Evolutionary conservation across 495 filamentous ascomycete genomes (phyloP).

Genomic region (Zalerion maritima): DNA sequence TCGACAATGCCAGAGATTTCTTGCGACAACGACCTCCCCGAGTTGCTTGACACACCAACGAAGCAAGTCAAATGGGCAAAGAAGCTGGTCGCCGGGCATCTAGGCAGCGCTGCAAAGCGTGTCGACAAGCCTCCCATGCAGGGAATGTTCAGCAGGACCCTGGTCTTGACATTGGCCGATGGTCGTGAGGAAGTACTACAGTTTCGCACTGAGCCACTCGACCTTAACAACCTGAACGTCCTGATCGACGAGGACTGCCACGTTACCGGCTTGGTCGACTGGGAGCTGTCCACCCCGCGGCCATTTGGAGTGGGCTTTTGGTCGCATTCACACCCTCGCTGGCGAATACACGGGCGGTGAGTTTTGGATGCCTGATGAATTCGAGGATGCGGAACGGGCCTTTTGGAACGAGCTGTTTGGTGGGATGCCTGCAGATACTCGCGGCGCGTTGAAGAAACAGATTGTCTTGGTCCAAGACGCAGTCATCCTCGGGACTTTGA

Average conservation of each 20-base stretch:
- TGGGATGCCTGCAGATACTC: constrained; percentile 9
- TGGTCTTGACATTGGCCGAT: constrained; percentile 14
- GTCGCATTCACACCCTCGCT: constrained; percentile 19
- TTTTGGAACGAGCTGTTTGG: constrained; percentile 14
- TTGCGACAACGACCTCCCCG: constrained; percentile 16
- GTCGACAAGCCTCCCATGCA: constrained; percentile 16
- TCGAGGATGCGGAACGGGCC: constrained; percentile 15
- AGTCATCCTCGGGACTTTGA: constrained; percentile 14
- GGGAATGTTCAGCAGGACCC: constrained; percentile 19
- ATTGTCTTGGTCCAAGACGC: constrained; percentile 12
- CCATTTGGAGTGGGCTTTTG: constrained; percentile 20
- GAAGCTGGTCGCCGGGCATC: constrained; percentile 15
- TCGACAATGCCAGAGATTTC: constrained; percentile 12
- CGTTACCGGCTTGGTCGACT: constrained; percentile 19
- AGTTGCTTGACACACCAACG: constrained; percentile 14
- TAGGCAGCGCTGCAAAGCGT: constrained; percentile 13
- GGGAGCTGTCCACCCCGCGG: constrained; percentile 20
- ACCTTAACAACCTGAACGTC: constrained; percentile 21
- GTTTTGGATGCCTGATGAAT: constrained; percentile 19
- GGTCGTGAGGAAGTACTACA: constrained; percentile 16
- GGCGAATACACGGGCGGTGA: constrained; percentile 16
- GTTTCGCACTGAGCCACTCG: constrained; percentile 17
- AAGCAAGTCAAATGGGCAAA: constrained; percentile 22
- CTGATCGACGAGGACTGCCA: constrained; percentile 18
- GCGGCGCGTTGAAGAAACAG: constrained; percentile 5